Evolutionary conservation across 1,284 basidiomycete genomes (phyloP), one percentile per base, ranked within the genome.

Genomic region (Microbotryum silenes-acaulis): DNA sequence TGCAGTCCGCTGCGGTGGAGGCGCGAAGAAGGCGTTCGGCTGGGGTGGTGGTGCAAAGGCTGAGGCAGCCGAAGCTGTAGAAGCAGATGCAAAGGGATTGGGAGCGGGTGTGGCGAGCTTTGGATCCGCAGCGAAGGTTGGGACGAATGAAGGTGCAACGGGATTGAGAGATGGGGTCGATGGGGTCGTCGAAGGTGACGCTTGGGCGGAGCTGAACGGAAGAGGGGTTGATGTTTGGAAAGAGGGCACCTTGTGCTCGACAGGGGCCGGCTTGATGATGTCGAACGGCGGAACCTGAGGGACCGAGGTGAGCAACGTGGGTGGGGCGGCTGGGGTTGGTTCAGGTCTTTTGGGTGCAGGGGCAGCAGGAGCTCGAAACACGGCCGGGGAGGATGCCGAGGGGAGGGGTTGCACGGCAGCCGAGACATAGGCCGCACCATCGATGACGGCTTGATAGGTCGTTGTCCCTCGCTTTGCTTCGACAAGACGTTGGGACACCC

Each of bases 381-480:
- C 25, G 8, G 52, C 51, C n/a, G 51, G 42, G 0, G 51, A 37
- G 1, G 62, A 62, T 0, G 60, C 60, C 2, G 42, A 20, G 2
- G 65, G 65, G 18, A 60, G 37, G 5, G 48, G 1, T 0, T 18
- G 18, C 46, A 63, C 67, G 5, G 42, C 9, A 2, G 20, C 25
- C 6, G 61, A 50, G 10, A 51, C 51, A 37, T 63, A 62, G 9
- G 79, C 79, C n/a, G 79, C 75, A 1, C 89, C 90, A 70, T 94
- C 88, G 62, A 94, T 88, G 60, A 94, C 81, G 59, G 90, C 83
- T 2, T 82, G 79, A 57, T 86, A 81, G 6, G 79, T 78, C 45
- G 85, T 75, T 5, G 79, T 78, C 0, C 81, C 83, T 42, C 85
- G 79, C 70, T 93, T 86, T 20, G 76, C 78, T 65, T 91, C 89